phyloP scores from a whole-genome alignment of 345 rosid genomes.

The Eucalyptus cladocalyx region DNA sequence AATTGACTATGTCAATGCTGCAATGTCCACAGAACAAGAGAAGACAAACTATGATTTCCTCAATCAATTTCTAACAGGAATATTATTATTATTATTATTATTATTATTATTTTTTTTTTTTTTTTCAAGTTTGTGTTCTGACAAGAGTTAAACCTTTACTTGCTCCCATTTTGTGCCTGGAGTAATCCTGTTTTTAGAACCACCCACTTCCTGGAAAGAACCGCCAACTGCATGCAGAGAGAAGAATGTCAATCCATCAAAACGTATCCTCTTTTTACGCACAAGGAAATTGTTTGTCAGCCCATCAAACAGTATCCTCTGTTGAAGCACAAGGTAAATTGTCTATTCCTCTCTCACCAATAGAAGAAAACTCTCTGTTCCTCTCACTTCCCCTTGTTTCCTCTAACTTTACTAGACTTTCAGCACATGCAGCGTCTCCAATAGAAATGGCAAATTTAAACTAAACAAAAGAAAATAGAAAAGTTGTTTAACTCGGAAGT shows the following conservation, averaged over 20 bases:
- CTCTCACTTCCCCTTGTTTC: not conserved
- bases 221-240: conserved; percentile 27
- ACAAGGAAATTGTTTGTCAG: not conserved
- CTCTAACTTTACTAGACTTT: not conserved
- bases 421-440: not conserved
- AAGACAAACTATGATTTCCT: not conserved
- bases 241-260: not conserved
- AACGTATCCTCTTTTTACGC: not conserved
- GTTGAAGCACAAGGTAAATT: not conserved
- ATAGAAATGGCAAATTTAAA: not conserved
- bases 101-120: not conserved
- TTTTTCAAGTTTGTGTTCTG: not conserved
- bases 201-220: conserved; percentile 29
- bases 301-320: not conserved
- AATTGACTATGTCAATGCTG: not conserved
- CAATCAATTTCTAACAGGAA: not conserved
- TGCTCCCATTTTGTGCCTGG: conserved; percentile 92
- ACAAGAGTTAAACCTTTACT: conserved; percentile 59
- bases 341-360: not conserved
- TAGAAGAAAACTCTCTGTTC: not conserved
- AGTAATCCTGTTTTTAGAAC: conserved; percentile 47
- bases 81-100: too few species aligned
- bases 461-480: not conserved
- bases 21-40: not conserved
- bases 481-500: not conserved